A percentile compares a stretch with the other conserved stretches of the same genome.
Conservation (phyloP, 371 early-diverging fungal species). For the Mucor sp. region DNA sequence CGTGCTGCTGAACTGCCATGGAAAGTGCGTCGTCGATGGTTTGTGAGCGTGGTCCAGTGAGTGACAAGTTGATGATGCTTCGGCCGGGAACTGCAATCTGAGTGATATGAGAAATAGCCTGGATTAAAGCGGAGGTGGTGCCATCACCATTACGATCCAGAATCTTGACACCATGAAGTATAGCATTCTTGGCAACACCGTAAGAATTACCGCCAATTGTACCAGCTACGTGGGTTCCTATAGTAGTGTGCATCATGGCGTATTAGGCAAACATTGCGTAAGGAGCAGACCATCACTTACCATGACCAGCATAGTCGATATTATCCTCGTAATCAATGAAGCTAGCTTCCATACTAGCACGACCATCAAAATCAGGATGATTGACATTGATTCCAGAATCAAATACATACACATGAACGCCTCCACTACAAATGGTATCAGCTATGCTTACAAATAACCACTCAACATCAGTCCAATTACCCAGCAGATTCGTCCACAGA, state of each 20-base stretch:
- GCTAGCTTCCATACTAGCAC: conserved; percentile 74
- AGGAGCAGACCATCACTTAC: conserved; percentile 15
- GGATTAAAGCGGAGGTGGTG: conserved; percentile 31
- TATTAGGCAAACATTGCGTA: background rate
- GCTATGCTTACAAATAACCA: background rate
- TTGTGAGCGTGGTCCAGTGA: conserved; percentile 54
- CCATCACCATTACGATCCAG: conserved; percentile 58
- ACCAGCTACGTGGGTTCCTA: conserved; percentile 76
- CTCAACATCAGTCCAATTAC: conserved; percentile 18
- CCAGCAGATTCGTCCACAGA: conserved; percentile 50
- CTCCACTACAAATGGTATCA: conserved; percentile 38
- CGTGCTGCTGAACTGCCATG: conserved; percentile 42
- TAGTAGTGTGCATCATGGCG: background rate
- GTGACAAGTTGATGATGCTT: conserved; percentile 59
- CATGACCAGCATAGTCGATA: conserved; percentile 56
- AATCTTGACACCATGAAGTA: conserved; percentile 67
- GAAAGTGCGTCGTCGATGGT: conserved; percentile 43
- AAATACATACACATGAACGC: conserved; percentile 70
- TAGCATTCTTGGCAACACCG: conserved; percentile 71
- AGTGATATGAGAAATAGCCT: conserved; percentile 34
- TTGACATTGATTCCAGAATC: conserved; percentile 75
- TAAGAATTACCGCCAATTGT: conserved; percentile 60
- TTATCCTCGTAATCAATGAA: conserved; percentile 50
- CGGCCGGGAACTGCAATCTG: conserved; percentile 27
- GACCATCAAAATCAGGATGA: conserved; percentile 83